A percentile compares a stretch with the other conserved stretches of the same genome.
Evolutionary conservation across 345 rosid genomes (phyloP).

Genomic region (Mangifera indica): DNA sequence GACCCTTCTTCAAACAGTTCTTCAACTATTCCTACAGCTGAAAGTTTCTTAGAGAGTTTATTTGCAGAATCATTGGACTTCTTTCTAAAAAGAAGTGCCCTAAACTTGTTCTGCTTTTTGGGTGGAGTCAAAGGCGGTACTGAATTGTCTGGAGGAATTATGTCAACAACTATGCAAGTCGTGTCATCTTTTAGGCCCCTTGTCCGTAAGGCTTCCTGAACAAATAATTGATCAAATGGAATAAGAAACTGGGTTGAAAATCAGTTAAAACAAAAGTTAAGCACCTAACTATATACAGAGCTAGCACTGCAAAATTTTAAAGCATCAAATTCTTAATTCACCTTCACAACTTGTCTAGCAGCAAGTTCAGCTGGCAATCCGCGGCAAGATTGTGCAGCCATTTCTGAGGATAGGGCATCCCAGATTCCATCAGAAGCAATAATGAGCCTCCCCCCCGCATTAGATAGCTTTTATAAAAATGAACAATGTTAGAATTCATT

Average conservation of each 20-base stretch:
- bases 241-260: too few relatives aligned
- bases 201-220: too few relatives aligned
- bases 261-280: too few relatives aligned
- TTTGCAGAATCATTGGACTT: too few relatives aligned
- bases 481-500: conserved; percentile 25
- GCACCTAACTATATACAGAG: too few relatives aligned
- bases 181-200: too few relatives aligned
- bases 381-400: conserved; percentile 66
- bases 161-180: too few relatives aligned
- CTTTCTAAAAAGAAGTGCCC: too few relatives aligned
- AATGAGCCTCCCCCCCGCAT: conserved; percentile 82
- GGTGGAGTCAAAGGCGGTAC: too few relatives aligned
- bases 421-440: conserved; percentile 94
- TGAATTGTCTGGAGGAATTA: too few relatives aligned
- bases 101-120: not conserved
- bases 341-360: conserved; percentile 90
- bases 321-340: conserved; percentile 23
- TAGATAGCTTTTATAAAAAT: conserved; percentile 53
- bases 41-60: too few relatives aligned
- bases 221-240: too few relatives aligned
- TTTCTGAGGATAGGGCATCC: conserved; percentile 84
- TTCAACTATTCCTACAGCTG: conserved; percentile 73
- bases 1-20: conserved; percentile 97
- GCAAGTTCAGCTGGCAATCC: conserved; percentile 90
- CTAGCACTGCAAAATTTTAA: not conserved